Evolutionary conservation across 2,329 filamentous ascomycete genomes (phyloP), one percentile per base, ranked within the genome.

Genomic region (Colletotrichum agaves): DNA sequence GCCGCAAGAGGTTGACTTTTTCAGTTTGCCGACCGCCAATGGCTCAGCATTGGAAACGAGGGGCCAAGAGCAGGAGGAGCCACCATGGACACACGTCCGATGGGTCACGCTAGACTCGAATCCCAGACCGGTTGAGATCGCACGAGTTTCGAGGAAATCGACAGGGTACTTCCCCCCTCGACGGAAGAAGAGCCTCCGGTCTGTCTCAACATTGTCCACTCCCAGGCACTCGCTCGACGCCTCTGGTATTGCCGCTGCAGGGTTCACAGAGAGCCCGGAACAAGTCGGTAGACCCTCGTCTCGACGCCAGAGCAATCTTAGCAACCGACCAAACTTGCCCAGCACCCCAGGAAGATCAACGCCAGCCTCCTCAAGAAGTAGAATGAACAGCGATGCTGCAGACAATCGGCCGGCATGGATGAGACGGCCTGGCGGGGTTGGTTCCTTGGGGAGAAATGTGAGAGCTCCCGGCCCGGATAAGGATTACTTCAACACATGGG

Each of bases 121-220:
- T 55, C 78, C 80, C 15, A 85, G 89, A 23, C 90, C 93, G 1
- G 90, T 96, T 23, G 93, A 98, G 77, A 96, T 99, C 71, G 93
- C 90, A 15, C 90, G 96, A 33, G 88, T 98, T 65, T 89, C 93
- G 21, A 89, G 93, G 64, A 90, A 90, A 78, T 87, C 91, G 2
- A 85, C 98, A 49, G 95, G 94, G 23, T 98, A 95, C 79, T 98
- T 98, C 75, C 95, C 95, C 3, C 94, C 94, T 7, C 88, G 94
- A 19, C 86, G 94, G 75, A 93, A 94, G 88, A 96, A 96, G 90
- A 96, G 92, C 70, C 80, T 87, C 10, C 83, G 86, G 73, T 89
- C 89, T 1, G 85, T 87, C 59, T 91, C 92, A 3, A 85, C 88
- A 13, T 72, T 89, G 58, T 88, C 90, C 17, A 93, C 91, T 2